phyloP scores from a whole-genome alignment of 768 basidiomycete species.

The Polyporus arcularius region DNA sequence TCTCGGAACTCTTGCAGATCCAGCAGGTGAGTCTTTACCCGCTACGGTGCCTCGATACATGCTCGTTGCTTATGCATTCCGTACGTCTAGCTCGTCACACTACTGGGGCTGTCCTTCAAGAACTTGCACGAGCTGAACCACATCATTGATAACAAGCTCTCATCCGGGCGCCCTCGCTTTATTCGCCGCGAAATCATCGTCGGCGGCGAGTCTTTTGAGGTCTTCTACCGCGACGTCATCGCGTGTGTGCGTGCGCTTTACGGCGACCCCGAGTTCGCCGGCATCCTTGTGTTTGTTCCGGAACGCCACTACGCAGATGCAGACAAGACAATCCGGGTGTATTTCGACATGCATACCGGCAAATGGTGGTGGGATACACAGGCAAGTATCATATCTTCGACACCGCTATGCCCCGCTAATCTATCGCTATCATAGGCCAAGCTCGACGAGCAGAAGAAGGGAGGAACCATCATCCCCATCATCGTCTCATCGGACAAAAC shows the following conservation, averaged over 20 bases:
- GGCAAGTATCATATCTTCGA: conserved; percentile 28
- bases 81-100: conserved; percentile 17
- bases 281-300: conserved; percentile 34
- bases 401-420: neutral
- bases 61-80: neutral
- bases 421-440: neutral
- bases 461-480: conserved; percentile 22
- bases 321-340: conserved; percentile 30
- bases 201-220: conserved; percentile 32
- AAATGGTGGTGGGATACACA: conserved; percentile 56
- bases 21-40: conserved; percentile 34
- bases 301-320: conserved; percentile 40
- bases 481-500: conserved; percentile 28
- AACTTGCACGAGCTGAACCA: conserved; percentile 34
- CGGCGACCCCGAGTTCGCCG: conserved; percentile 35
- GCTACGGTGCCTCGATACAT: neutral
- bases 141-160: conserved; percentile 34
- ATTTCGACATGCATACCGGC: conserved; percentile 47
- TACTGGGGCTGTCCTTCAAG: conserved; percentile 36
- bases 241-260: conserved; percentile 39
- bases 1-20: conserved; percentile 41
- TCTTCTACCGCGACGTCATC: conserved; percentile 37
- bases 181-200: conserved; percentile 28
- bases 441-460: conserved; percentile 18
- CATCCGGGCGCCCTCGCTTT: conserved; percentile 29